phyloP scores from a whole-genome alignment of 78 protist species.

The Dictyostelium citrinum region DNA sequence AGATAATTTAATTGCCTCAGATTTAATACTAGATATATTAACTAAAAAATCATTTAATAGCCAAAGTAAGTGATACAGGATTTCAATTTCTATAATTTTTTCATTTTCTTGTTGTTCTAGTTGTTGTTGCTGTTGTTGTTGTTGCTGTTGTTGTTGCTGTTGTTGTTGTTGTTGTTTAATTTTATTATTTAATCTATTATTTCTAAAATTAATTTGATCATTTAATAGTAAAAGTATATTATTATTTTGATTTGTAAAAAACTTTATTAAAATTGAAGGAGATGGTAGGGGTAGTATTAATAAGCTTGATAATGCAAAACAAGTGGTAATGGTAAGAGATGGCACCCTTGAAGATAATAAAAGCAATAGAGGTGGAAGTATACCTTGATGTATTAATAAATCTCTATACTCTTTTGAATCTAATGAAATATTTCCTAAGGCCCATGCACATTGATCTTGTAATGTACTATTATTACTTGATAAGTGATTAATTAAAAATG shows the following conservation, averaged over 20 bases:
- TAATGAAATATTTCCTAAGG: constrained; percentile 29
- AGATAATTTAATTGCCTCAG: not conserved
- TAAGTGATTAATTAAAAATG: constrained; percentile 11
- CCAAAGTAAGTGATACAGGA: not conserved
- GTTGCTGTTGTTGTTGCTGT: not conserved
- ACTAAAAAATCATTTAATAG: not conserved
- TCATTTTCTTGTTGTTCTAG: too few relatives aligned
- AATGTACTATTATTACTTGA: constrained; percentile 8
- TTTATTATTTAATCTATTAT: not conserved
- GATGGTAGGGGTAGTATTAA: not conserved
- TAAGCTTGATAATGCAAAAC: not conserved
- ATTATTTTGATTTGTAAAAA: not conserved
- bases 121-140: not conserved
- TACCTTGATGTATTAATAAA: constrained; percentile 18
- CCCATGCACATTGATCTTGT: constrained; percentile 75
- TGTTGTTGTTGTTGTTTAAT: not conserved
- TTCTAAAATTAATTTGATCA: not conserved
- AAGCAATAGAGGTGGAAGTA: not conserved
- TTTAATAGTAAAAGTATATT: not conserved
- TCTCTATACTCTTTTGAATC: constrained; percentile 10
- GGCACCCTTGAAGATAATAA: not conserved
- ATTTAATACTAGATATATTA: not conserved
- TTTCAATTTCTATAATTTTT: not conserved
- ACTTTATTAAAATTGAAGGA: not conserved
- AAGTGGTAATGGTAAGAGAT: not conserved